phyloP scores from a whole-genome alignment of 2,329 filamentous ascomycete species.

The Xylariaceae sp. region DNA sequence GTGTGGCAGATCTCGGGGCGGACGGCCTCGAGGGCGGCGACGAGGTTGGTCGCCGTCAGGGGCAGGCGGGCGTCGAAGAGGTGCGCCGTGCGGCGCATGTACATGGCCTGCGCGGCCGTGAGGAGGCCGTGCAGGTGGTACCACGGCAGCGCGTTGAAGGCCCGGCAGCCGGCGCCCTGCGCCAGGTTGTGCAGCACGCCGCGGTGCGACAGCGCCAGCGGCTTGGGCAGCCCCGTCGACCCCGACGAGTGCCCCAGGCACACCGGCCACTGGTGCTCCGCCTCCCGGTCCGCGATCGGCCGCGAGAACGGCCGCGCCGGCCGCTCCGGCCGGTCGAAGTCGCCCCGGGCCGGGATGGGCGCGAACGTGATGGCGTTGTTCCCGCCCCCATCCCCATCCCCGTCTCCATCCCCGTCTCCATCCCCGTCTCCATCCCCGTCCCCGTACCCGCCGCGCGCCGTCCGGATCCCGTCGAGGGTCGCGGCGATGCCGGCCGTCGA shows the following conservation, averaged over 20 bases:
- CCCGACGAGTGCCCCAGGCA: constrained; percentile 41
- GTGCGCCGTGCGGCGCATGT: constrained; percentile 31
- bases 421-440: no score
- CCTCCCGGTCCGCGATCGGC: constrained; percentile 17
- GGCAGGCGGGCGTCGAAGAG: constrained; percentile 33
- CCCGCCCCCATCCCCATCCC: no score
- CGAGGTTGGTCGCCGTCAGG: constrained; percentile 28
- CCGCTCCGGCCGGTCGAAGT: constrained; percentile 14
- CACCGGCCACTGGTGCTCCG: constrained; percentile 24
- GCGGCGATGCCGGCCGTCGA: constrained; percentile 24
- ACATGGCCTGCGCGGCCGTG: constrained; percentile 35
- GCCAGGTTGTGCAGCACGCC: constrained; percentile 28
- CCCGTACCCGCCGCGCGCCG: constrained; percentile 10
- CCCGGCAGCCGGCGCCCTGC: constrained; percentile 27
- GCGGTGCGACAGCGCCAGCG: constrained; percentile 33
- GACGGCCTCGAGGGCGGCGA: constrained; percentile 27
- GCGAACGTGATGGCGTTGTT: constrained; percentile 12
- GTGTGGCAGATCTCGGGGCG: constrained; percentile 32
- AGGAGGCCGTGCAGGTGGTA: constrained; percentile 36
- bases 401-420: no score
- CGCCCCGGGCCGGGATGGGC: constrained; percentile 14
- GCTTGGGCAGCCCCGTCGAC: constrained; percentile 39
- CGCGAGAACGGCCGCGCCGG: constrained; percentile 15
- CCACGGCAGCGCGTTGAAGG: constrained; percentile 35
- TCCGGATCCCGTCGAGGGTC: constrained; percentile 21